Conservation (phyloP, 768 basidiomycete genomes). For the Mycena epipterygia region DNA sequence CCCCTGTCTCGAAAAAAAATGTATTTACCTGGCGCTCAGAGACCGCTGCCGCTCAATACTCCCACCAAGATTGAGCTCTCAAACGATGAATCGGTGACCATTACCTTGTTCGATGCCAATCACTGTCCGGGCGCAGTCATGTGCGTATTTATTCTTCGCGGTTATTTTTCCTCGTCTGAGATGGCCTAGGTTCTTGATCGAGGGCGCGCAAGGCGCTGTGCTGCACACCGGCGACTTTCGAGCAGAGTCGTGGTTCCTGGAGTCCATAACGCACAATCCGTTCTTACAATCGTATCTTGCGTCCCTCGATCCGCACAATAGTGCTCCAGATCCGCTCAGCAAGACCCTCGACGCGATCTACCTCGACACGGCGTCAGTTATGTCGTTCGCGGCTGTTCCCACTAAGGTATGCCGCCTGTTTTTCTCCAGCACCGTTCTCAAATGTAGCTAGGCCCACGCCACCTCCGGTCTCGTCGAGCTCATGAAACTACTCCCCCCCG, state of each 20-base stretch:
- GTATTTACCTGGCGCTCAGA: constrained; percentile 52
- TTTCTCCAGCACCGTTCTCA: not conserved
- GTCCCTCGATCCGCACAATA: constrained; percentile 33
- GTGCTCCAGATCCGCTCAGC: constrained; percentile 34
- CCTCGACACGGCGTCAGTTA: constrained; percentile 83
- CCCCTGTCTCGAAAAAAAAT: not conserved
- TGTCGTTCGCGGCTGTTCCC: constrained; percentile 65
- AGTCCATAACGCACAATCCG: constrained; percentile 76
- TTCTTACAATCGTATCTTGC: constrained; percentile 80
- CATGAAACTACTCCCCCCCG: constrained; percentile 74
- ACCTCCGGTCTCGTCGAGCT: constrained; percentile 76
- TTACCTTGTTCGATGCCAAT: constrained; percentile 92
- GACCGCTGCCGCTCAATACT: constrained; percentile 69
- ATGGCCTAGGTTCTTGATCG: constrained; percentile 81
- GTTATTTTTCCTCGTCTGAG: not conserved
- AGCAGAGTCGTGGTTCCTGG: constrained; percentile 86
- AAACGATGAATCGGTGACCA: constrained; percentile 68
- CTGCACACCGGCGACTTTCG: constrained; percentile 96
- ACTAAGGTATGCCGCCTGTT: too few relatives aligned
- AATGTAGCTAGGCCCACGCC: constrained; percentile 67
- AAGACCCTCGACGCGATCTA: constrained; percentile 82
- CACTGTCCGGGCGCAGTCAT: constrained; percentile 97
- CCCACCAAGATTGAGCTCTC: constrained; percentile 75
- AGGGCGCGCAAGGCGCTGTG: constrained; percentile 76
- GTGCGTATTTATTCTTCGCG: constrained; percentile 56